phyloP scores from a whole-genome alignment of 225 moss, liverwort and hornwort genomes.

The Ulota crispa region DNA sequence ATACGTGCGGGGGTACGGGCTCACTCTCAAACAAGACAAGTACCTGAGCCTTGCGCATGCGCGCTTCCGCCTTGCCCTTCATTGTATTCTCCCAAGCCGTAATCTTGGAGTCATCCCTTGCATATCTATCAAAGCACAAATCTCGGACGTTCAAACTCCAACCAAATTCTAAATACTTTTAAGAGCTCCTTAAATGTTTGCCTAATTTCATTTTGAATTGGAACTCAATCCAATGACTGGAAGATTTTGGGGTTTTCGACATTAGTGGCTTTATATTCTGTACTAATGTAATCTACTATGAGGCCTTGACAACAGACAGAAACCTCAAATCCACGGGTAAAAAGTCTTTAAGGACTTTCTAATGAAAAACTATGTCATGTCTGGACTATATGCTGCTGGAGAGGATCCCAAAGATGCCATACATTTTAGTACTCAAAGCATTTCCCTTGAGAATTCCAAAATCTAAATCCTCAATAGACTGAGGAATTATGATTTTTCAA shows the following conservation, averaged over 20 bases:
- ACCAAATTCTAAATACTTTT: not conserved
- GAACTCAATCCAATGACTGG: not conserved
- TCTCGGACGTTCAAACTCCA: not conserved
- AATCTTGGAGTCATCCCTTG: slow-evolving; percentile 48
- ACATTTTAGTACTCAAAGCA: not conserved
- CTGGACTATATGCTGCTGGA: not conserved
- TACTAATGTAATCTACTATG: not conserved
- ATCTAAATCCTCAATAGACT: not conserved
- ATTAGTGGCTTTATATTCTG: not conserved
- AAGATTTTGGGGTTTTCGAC: not conserved
- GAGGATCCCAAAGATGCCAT: not conserved
- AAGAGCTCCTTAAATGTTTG: not conserved
- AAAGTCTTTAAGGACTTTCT: not conserved
- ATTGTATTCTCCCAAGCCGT: slow-evolving; percentile 47
- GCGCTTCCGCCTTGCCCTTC: slow-evolving; percentile 51
- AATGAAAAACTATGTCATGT: not conserved
- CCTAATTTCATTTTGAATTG: not conserved
- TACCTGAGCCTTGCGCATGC: slow-evolving; percentile 50
- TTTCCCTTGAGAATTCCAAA: not conserved
- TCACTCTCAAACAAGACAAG: not conserved
- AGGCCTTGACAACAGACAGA: not conserved
- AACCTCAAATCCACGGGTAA: not conserved
- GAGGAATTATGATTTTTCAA: not conserved
- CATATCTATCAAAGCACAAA: slow-evolving; percentile 24
- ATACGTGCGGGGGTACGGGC: too few species aligned